Evolutionary conservation across 352 stramenopile genomes (phyloP).

Genomic region (Pythium guiyangense): DNA sequence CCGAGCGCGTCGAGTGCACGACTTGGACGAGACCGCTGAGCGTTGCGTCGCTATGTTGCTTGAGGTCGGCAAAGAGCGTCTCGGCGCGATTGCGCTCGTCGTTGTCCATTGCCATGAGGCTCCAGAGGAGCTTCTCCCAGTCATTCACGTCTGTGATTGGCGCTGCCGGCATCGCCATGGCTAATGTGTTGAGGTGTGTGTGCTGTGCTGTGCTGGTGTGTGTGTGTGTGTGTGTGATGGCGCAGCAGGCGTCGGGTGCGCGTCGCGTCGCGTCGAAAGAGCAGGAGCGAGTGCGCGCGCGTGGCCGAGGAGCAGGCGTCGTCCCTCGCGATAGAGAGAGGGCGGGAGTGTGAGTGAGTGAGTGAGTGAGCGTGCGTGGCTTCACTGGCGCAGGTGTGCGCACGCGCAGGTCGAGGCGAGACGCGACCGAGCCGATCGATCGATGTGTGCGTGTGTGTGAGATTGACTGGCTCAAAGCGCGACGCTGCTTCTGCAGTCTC

Average conservation of each 20-base stretch:
- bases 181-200: constrained; percentile 11
- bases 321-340: too few species aligned
- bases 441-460: too few species aligned
- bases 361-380: too few species aligned
- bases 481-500: too few species aligned
- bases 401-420: too few species aligned
- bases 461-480: too few species aligned
- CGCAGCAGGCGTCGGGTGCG: background rate
- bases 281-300: too few species aligned
- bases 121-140: constrained; percentile 69
- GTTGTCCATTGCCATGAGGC: constrained; percentile 72
- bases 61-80: constrained; percentile 52
- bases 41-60: constrained; percentile 51
- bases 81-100: constrained; percentile 62
- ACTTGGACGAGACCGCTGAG: constrained; percentile 51
- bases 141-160: constrained; percentile 19
- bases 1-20: constrained; percentile 46
- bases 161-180: constrained; percentile 7
- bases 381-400: too few species aligned
- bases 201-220: background rate
- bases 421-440: too few species aligned
- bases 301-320: too few species aligned
- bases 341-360: too few species aligned
- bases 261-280: too few species aligned
- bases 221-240: background rate